Evolutionary conservation across 768 basidiomycete species (phyloP).

Genomic region (Botryobasidium botryosum): DNA sequence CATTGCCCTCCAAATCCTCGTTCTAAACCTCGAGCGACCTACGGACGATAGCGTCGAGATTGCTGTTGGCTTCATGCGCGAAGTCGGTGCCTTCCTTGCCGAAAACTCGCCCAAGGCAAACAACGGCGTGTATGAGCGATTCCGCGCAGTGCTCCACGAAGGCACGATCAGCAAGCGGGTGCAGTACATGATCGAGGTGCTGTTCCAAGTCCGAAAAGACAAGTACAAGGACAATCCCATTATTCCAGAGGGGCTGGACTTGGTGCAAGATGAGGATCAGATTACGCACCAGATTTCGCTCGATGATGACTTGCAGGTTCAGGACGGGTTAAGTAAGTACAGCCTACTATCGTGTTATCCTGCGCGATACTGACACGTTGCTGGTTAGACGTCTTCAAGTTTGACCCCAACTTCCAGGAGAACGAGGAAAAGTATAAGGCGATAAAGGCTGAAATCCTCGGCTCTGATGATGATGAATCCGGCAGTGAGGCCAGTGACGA

Average conservation of each 20-base stretch:
- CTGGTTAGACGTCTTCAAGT: slow-evolving; percentile 80
- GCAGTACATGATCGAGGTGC: slow-evolving; percentile 98
- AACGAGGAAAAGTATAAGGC: slow-evolving; percentile 88
- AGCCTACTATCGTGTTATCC: background rate
- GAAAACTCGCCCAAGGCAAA: slow-evolving; percentile 93
- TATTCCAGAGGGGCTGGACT: slow-evolving; percentile 81
- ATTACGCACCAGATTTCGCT: slow-evolving; percentile 87
- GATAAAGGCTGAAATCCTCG: slow-evolving; percentile 88
- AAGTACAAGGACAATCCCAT: slow-evolving; percentile 98
- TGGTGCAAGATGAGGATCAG: slow-evolving; percentile 96
- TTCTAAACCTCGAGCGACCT: slow-evolving; percentile 87
- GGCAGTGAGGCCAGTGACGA: slow-evolving; percentile 38
- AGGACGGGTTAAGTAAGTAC: slow-evolving; percentile 80
- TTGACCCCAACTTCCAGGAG: slow-evolving; percentile 69
- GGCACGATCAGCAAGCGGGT: slow-evolving; percentile 88
- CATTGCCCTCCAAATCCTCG: slow-evolving; percentile 85
- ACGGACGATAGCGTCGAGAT: slow-evolving; percentile 98
- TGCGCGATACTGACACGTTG: slow-evolving; percentile 10
- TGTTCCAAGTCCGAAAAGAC: slow-evolving; percentile 98
- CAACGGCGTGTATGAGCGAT: slow-evolving; percentile 87
- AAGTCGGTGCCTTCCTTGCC: slow-evolving; percentile 86
- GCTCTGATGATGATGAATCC: slow-evolving; percentile 53
- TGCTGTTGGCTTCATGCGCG: slow-evolving; percentile 91
- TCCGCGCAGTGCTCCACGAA: slow-evolving; percentile 93
- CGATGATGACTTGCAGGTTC: slow-evolving; percentile 85